These are phyloP conservation scores for Setaria italica DNA, from an alignment of 202 grass and related monocot species.

Conservation along the genomic window DNA sequence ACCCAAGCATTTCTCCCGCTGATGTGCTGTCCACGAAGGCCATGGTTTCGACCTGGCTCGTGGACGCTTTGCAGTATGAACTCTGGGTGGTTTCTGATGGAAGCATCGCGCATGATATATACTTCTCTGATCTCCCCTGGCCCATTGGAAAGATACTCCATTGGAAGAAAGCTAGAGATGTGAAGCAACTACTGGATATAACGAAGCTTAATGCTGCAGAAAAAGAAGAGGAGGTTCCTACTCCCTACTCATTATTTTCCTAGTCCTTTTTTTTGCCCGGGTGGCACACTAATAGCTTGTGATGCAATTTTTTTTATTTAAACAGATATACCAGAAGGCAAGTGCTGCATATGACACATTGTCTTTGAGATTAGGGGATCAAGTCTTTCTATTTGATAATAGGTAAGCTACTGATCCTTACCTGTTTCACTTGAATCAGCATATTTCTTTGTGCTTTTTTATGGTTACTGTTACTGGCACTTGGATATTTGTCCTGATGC, in stretches of 20 bases:
- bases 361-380: constrained; percentile 71
- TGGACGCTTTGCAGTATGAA: constrained; percentile 81
- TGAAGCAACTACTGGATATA: constrained; percentile 73
- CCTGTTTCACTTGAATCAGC: constrained; percentile 15
- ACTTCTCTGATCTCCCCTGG: constrained; percentile 92
- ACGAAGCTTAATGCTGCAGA: constrained; percentile 79
- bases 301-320: constrained; percentile 37
- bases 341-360: constrained; percentile 79
- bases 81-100: constrained; percentile 75
- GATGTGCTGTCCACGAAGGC: constrained; percentile 72
- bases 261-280: background rate
- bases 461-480: constrained; percentile 9
- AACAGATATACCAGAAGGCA: constrained; percentile 93
- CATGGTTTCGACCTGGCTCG: constrained; percentile 89
- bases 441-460: background rate
- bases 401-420: constrained; percentile 58
- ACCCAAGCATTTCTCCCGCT: constrained; percentile 50
- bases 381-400: constrained; percentile 82
- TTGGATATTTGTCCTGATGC: constrained; percentile 34
- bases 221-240: constrained; percentile 81
- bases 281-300: constrained; percentile 20
- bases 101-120: constrained; percentile 71
- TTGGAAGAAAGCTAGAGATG: constrained; percentile 82
- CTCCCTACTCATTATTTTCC: constrained; percentile 5
- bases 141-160: constrained; percentile 84